These are phyloP conservation scores for Kingdonia uniflora DNA, from an alignment of 164 flowering plant genomes.

Conservation along the genomic window DNA sequence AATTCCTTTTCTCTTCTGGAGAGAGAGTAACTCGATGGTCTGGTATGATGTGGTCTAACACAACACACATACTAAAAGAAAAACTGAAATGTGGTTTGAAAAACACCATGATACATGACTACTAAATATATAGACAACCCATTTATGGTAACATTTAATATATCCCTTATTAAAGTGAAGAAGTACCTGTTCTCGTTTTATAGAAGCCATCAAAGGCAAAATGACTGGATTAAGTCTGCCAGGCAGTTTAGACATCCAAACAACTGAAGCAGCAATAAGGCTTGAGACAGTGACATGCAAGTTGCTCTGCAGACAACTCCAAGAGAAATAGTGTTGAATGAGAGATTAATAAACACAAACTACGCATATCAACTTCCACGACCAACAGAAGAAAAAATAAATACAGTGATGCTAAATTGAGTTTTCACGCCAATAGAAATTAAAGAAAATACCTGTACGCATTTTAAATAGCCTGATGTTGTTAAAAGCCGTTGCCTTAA, in stretches of 20 bases:
- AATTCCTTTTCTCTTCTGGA: no score
- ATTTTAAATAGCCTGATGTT: constrained; percentile 84
- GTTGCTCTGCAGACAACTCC: constrained; percentile 48
- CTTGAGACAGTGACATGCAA: constrained; percentile 89
- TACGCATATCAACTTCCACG: no score
- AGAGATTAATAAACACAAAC: no score
- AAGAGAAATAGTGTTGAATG: neutral
- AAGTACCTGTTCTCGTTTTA: constrained; percentile 86
- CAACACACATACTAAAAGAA: no score
- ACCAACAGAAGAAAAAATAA: no score
- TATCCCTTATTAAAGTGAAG: neutral
- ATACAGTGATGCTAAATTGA: no score
- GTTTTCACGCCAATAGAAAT: neutral
- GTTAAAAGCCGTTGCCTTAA: constrained; percentile 65
- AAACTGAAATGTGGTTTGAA: no score
- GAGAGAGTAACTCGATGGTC: no score
- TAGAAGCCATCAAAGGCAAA: constrained; percentile 92
- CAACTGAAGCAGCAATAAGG: constrained; percentile 84
- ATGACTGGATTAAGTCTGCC: constrained; percentile 79
- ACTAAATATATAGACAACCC: no score
- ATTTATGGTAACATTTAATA: no score
- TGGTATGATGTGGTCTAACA: no score
- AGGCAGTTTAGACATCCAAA: constrained; percentile 93
- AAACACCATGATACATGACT: no score
- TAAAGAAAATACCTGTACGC: constrained; percentile 62